A percentile compares a stretch with the other conserved stretches of the same genome.
These are phyloP conservation scores for Talaromyces stipitatus DNA, from an alignment of 495 filamentous ascomycete species.

Conservation along the genomic window DNA sequence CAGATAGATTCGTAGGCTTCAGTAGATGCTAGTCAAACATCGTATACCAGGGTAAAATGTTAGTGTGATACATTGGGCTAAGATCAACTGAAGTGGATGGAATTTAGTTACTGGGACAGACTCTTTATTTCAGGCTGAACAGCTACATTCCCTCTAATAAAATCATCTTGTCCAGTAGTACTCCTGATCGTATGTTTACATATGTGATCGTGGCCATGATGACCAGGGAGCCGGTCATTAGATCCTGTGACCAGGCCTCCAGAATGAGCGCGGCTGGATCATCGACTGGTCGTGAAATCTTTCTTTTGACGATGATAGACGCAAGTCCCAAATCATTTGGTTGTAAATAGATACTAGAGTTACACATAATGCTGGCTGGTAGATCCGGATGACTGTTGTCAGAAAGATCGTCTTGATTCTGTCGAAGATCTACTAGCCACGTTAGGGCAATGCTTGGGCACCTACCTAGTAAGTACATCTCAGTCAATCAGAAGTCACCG, in stretches of 20 bases:
- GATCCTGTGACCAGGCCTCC: slow-evolving; percentile 26
- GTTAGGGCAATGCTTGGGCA: too few species aligned
- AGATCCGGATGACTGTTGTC: not conserved
- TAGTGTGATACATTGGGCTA: too few species aligned
- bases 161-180: slow-evolving; percentile 27
- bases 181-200: slow-evolving; percentile 20
- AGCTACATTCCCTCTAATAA: slow-evolving; percentile 18
- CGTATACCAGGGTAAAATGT: too few species aligned
- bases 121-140: not conserved
- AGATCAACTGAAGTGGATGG: not conserved
- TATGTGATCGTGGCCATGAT: slow-evolving; percentile 21
- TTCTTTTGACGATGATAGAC: not conserved
- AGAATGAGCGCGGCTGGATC: slow-evolving; percentile 18
- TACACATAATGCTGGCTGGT: not conserved
- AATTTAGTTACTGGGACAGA: not conserved
- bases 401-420: too few species aligned
- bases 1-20: too few species aligned
- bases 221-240: slow-evolving; percentile 21
- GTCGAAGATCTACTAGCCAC: too few species aligned
- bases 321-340: not conserved
- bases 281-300: not conserved
- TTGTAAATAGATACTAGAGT: not conserved
- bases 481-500: too few species aligned
- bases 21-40: too few species aligned
- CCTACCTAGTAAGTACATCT: too few species aligned